Percentiles rank a stretch among this genome's conserved stretches.
Conservation (phyloP, 2,329 filamentous ascomycete species). For the Fusarium liriodendri region DNA sequence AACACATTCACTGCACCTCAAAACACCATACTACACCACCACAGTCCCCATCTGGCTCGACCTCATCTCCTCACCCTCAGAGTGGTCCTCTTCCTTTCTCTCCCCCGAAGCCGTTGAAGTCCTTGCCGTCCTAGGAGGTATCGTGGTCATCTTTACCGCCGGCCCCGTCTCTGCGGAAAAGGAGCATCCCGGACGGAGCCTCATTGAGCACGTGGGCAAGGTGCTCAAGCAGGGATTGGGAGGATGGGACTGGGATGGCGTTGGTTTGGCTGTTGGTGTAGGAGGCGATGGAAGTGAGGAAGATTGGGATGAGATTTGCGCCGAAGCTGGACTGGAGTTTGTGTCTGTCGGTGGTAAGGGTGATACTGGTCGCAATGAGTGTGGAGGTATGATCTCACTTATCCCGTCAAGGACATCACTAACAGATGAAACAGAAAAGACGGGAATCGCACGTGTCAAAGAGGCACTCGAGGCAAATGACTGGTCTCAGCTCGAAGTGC, state of each 20-base stretch:
- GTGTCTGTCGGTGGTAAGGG: conserved; percentile 61
- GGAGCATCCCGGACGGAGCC: conserved; percentile 46
- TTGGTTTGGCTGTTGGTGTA: conserved; percentile 69
- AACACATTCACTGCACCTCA: conserved; percentile 66
- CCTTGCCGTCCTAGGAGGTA: conserved; percentile 67
- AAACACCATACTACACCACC: conserved; percentile 71
- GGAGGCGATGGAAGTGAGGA: conserved; percentile 60
- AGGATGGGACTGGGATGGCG: conserved; percentile 73
- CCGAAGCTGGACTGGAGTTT: conserved; percentile 70
- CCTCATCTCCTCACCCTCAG: conserved; percentile 60
- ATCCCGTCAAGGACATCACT: conserved; percentile 16
- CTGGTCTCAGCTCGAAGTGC: conserved; percentile 59
- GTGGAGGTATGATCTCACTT: conserved; percentile 60
- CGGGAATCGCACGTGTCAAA: conserved; percentile 66
- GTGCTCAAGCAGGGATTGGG: conserved; percentile 69
- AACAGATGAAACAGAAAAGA: conserved; percentile 59
- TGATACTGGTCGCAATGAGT: conserved; percentile 63
- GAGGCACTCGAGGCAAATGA: conserved; percentile 75
- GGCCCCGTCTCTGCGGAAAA: conserved; percentile 21
- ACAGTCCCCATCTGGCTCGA: conserved; percentile 76
- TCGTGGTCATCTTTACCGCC: conserved; percentile 59
- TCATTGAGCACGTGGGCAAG: conserved; percentile 65
- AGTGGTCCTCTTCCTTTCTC: conserved; percentile 71
- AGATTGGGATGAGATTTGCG: conserved; percentile 71
- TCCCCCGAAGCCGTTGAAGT: conserved; percentile 72